Evolutionary conservation across 345 rosid species (phyloP), one percentile per base, ranked within the genome.

Genomic region (Clarkia xantiana): DNA sequence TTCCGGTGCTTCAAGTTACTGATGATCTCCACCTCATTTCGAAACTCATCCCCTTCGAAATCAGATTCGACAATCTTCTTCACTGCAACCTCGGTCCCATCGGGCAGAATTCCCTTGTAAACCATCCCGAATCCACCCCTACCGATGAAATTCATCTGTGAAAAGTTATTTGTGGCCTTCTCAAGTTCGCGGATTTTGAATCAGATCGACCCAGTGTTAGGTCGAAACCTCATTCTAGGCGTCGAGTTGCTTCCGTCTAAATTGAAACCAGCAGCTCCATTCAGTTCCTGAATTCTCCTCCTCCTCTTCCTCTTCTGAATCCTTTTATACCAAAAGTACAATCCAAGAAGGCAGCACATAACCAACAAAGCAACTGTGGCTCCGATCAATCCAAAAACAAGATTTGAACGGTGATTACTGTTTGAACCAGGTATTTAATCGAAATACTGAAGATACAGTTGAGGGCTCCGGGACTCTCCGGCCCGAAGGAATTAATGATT

Each of bases 11-110:
- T n/a, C n/a, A n/a, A n/a, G n/a, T n/a, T n/a, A n/a, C n/a, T n/a
- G n/a, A n/a, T n/a, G 20, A 90, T 86, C 78, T 82, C 97, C 50
- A 90, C 88, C 71, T 90, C 97, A 5, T 90, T 90, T 41, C 86
- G 67, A 44, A 90, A 90, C 65, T 90, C 97, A 0, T 82, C 82
- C 4, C 83, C 94, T 65, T 80, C 80, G 57, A 86, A 75, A 64
- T 82, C 94, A 0, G 87, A 82, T 38, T 90, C 91, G 3, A 82
- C 55, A 12, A 90, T 62, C 53, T 71, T 75, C 71, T 90, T 90
- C 45, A 90, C 73, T 8, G 94, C 97, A 8, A 90, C 85, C 49
- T 42, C 53, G 0, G 84, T 77, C 54, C 94, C 91, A 63, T 90
- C 95, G 0, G 69, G n/a, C n/a, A n/a, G n/a, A n/a, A n/a, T n/a